Conservation (phyloP, 2,329 filamentous ascomycete species). For the Venturia oleaginea region DNA sequence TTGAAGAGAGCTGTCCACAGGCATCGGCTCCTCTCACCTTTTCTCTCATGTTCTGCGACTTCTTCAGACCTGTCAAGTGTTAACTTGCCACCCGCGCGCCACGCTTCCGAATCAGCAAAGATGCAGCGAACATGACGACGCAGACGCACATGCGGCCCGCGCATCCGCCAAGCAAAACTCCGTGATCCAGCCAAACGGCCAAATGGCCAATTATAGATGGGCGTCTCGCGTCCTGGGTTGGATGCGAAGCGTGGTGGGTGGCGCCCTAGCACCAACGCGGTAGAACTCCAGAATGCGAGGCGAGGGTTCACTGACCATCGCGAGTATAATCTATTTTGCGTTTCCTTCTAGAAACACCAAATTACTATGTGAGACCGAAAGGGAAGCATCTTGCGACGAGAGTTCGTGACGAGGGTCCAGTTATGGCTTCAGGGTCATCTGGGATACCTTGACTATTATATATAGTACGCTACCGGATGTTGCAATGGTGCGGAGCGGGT, state of each 20-base stretch:
- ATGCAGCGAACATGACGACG: neutral
- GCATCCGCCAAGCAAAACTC: neutral
- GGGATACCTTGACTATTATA: neutral
- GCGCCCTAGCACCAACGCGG: neutral
- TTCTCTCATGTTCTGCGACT: neutral
- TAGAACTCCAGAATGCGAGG: neutral
- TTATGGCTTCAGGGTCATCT: neutral
- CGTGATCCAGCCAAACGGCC: neutral
- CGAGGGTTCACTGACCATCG: no score
- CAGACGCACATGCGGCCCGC: neutral
- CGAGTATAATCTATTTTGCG: no score
- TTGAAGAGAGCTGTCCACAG: neutral
- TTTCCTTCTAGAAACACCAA: no score
- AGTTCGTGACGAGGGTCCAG: neutral
- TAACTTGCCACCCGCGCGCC: neutral
- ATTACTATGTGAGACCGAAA: no score
- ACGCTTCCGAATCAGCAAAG: neutral
- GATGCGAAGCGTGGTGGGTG: neutral
- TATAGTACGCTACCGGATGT: neutral
- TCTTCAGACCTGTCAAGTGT: neutral
- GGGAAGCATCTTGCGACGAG: no score
- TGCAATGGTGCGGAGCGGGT: neutral
- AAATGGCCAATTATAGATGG: slow-evolving; percentile 4
- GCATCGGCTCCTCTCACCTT: neutral
- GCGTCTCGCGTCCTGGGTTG: neutral